Percentiles rank a stretch among this genome's conserved stretches.
Conservation (phyloP, 257 asterid species). For the Solanum etuberosum region DNA sequence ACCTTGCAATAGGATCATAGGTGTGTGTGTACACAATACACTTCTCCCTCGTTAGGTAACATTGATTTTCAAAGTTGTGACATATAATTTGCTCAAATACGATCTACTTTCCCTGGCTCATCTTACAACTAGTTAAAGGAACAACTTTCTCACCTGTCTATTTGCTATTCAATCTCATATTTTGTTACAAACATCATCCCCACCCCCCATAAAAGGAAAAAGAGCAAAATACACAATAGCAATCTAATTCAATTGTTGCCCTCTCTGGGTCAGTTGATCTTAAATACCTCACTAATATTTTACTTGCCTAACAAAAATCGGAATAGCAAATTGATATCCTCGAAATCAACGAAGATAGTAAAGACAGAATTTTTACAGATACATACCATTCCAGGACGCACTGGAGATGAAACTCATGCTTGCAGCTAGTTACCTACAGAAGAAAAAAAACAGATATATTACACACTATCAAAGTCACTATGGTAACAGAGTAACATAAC, state of each 20-base stretch:
- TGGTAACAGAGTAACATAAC: background rate
- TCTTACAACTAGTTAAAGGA: background rate
- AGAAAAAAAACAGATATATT: background rate
- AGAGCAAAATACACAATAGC: background rate
- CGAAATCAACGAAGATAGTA: background rate
- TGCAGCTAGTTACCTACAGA: constrained; percentile 66
- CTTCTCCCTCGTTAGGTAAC: background rate
- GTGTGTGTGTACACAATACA: background rate
- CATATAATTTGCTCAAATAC: background rate
- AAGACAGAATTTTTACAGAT: background rate
- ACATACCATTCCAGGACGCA: constrained; percentile 90
- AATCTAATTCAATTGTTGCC: background rate
- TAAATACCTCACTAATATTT: background rate
- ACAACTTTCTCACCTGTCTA: background rate
- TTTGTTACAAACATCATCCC: background rate
- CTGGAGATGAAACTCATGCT: constrained; percentile 88
- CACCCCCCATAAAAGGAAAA: background rate
- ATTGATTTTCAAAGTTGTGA: background rate
- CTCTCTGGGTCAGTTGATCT: background rate
- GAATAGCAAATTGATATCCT: background rate
- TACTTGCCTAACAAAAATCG: background rate
- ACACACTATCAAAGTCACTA: background rate
- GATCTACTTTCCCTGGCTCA: background rate
- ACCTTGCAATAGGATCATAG: background rate
- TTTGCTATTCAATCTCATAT: background rate